Base-by-base conservation (phyloP, 768 basidiomycete genomes). In the Mrakia frigida region DNA sequence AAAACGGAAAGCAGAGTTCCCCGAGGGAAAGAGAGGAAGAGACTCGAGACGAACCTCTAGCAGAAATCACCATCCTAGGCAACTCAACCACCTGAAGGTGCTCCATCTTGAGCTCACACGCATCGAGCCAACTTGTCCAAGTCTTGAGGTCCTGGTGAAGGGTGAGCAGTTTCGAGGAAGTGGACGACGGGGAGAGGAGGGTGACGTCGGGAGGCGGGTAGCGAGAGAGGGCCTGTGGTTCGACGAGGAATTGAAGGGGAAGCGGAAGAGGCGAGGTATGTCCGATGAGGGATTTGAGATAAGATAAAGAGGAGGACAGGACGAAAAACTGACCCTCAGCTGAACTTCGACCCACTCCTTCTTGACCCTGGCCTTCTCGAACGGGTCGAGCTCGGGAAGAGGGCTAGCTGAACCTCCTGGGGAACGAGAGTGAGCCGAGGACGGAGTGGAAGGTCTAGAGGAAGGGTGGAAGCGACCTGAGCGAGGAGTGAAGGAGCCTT, bases 401-500 rank as follows among this genome's bases (percentile, higher is more conserved):
- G 65, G 65, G n/a, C 56, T 56, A 18, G n/a, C n/a, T n/a, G 65
- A 68, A 2, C 35, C 65, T 37, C 13, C 35, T 35, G 35, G 65
- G 1, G 63, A 33, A 0, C 37, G 10, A 5, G 39, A 23, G 37
- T 39, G 65, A 16, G 35, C 39, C 18, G 35, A 39, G 37, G 65
- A 68, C 9, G 65, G 65, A 35, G 65, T 68, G 18, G 65, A 68
- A 23, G 65, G 65, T n/a, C 61, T 5, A 37, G 61, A 63, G 33
- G 61, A 6, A 18, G 61, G 61, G 23, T 68, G 35, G 35, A 41
- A 68, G 4, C 65, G 35, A 13, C 7, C 23, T n/a, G 65, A 35
- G 1, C 65, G 65, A 68, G 65, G 65, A 7, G 65, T 68, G 37
- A 68, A 41, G 65, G 65, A 23, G 25, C 65, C 65, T 68, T 35